Percentiles rank a stretch among this genome's conserved stretches.
These are phyloP conservation scores for Paraphoma sp. DNA, from an alignment of 2,329 filamentous ascomycete species.

Conservation along the genomic window DNA sequence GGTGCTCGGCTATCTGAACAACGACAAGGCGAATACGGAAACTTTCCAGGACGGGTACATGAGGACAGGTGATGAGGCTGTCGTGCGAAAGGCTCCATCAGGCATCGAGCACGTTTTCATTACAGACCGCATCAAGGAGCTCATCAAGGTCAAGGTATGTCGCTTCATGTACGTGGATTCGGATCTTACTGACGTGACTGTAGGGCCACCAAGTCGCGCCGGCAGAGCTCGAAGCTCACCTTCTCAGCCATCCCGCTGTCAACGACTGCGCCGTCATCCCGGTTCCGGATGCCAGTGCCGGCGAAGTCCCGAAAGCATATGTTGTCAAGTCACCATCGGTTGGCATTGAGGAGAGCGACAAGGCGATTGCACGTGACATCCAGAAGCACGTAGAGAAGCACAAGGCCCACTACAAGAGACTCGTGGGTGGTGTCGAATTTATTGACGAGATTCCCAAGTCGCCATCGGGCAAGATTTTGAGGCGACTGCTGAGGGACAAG, in stretches of 20 bases:
- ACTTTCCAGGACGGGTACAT: slow-evolving; percentile 82
- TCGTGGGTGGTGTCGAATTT: slow-evolving; percentile 62
- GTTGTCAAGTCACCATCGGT: slow-evolving; percentile 60
- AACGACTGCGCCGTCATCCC: slow-evolving; percentile 81
- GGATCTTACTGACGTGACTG: neutral
- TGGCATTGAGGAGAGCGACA: slow-evolving; percentile 59
- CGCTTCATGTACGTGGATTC: too few relatives aligned
- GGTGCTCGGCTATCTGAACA: slow-evolving; percentile 84
- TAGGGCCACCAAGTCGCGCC: slow-evolving; percentile 84
- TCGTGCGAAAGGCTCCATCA: slow-evolving; percentile 64
- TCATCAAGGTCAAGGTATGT: slow-evolving; percentile 77
- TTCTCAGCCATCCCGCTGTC: slow-evolving; percentile 77
- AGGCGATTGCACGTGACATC: slow-evolving; percentile 58
- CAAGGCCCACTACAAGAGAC: slow-evolving; percentile 68
- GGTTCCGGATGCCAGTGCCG: slow-evolving; percentile 67
- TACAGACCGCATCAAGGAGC: slow-evolving; percentile 80
- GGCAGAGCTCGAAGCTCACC: slow-evolving; percentile 80
- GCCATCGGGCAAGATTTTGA: slow-evolving; percentile 68
- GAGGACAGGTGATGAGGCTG: slow-evolving; percentile 73
- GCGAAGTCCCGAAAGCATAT: slow-evolving; percentile 69
- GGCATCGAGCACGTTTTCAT: slow-evolving; percentile 85
- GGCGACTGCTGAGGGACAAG: slow-evolving; percentile 72
- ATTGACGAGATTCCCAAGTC: slow-evolving; percentile 63
- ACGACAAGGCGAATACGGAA: slow-evolving; percentile 80
- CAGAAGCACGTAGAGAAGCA: slow-evolving; percentile 65